phyloP scores from a whole-genome alignment of 139 green algal genomes.

The Prasinococcaceae sp. region DNA sequence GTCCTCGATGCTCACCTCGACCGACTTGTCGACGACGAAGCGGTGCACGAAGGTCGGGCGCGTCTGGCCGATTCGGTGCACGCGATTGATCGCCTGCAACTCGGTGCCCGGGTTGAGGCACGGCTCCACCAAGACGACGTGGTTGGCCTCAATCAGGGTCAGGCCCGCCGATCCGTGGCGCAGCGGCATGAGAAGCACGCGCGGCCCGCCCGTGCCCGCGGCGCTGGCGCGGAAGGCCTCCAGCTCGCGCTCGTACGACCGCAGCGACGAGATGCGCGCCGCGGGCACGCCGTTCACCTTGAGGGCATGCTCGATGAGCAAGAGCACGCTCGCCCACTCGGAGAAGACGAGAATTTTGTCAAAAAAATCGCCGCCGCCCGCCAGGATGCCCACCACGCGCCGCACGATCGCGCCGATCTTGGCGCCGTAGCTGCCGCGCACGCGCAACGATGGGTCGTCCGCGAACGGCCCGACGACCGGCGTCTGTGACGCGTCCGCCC shows the following conservation, averaged over 20 bases:
- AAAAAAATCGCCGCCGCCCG: neutral
- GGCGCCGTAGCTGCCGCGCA: constrained; percentile 55
- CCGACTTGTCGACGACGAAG: constrained; percentile 56
- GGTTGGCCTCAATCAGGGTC: constrained; percentile 26
- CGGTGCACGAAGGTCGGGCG: constrained; percentile 30
- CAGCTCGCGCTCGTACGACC: too few species aligned
- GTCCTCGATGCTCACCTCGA: too few species aligned
- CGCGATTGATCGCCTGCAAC: constrained; percentile 25
- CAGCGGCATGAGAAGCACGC: constrained; percentile 22
- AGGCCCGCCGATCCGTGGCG: constrained; percentile 18
- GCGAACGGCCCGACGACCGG: neutral
- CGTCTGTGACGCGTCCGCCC: neutral
- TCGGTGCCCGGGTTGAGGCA: constrained; percentile 21
- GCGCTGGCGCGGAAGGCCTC: too few species aligned
- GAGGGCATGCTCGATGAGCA: constrained; percentile 41
- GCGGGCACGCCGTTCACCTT: constrained; percentile 14
- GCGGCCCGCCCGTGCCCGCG: too few species aligned
- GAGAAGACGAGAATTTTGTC: constrained; percentile 60
- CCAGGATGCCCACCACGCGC: constrained; percentile 37
- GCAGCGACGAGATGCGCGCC: neutral
- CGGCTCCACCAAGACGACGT: constrained; percentile 32
- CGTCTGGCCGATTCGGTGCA: constrained; percentile 31
- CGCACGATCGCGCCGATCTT: constrained; percentile 58
- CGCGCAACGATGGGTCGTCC: constrained; percentile 23
- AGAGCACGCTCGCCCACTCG: constrained; percentile 61